phyloP scores from a whole-genome alignment of 768 basidiomycete genomes.

The Rhizopogon sp. region DNA sequence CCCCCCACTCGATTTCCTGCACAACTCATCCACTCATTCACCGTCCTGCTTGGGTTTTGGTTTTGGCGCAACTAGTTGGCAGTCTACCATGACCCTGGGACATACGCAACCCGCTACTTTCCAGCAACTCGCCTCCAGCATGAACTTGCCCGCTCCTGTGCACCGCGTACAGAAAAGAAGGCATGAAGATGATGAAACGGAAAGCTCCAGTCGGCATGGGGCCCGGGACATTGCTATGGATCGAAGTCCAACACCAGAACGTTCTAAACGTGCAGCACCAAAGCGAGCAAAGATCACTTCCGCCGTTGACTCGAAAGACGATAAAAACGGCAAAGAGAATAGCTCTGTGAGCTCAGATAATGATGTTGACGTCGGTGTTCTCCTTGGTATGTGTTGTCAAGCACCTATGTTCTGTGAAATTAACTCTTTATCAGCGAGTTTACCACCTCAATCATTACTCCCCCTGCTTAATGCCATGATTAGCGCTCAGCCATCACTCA shows the following conservation, averaged over 20 bases:
- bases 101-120: constrained; percentile 41
- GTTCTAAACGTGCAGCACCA: constrained; percentile 61
- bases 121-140: constrained; percentile 50
- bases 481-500: constrained; percentile 63
- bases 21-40: constrained; percentile 52
- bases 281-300: constrained; percentile 47
- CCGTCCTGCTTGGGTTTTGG: constrained; percentile 70
- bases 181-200: constrained; percentile 67
- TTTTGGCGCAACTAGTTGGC: constrained; percentile 54
- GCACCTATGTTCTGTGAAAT: constrained; percentile 6
- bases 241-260: constrained; percentile 79
- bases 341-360: constrained; percentile 36
- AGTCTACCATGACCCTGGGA: constrained; percentile 35
- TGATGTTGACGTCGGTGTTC: constrained; percentile 67
- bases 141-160: constrained; percentile 34
- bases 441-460: constrained; percentile 72
- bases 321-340: constrained; percentile 41
- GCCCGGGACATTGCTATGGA: constrained; percentile 73
- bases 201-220: constrained; percentile 25
- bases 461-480: constrained; percentile 70
- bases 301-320: constrained; percentile 32
- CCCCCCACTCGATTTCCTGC: constrained; percentile 59
- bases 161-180: constrained; percentile 58
- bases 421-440: constrained; percentile 49
- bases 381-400: constrained; percentile 55